Conservation (phyloP, 495 filamentous ascomycete genomes). For the Daldinia grandis region DNA sequence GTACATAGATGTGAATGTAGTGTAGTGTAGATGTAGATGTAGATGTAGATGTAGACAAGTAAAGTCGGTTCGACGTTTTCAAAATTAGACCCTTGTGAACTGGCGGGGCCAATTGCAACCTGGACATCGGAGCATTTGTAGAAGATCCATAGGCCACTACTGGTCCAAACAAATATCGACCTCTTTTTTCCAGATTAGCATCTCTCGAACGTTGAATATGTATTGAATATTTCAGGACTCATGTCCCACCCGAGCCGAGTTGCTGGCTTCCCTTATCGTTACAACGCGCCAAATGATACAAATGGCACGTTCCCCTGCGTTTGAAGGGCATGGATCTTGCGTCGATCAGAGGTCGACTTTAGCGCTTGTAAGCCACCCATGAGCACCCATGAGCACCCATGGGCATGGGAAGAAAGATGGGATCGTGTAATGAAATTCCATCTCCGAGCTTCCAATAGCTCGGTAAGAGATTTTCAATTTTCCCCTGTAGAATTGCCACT, state of each 20-base stretch:
- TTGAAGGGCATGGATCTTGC: slow-evolving; percentile 29
- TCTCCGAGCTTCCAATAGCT: slow-evolving; percentile 7
- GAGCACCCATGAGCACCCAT: not conserved
- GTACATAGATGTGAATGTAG: not conserved
- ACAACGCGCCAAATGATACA: slow-evolving; percentile 40
- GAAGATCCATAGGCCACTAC: slow-evolving; percentile 22
- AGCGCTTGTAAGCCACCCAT: slow-evolving; percentile 26
- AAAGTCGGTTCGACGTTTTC: slow-evolving; percentile 1
- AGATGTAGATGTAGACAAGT: not conserved
- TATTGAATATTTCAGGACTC: slow-evolving; percentile 21
- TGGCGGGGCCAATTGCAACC: slow-evolving; percentile 32
- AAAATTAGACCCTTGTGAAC: slow-evolving; percentile 25
- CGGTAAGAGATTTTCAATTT: not conserved
- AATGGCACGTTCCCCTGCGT: slow-evolving; percentile 40
- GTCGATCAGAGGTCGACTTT: slow-evolving; percentile 24
- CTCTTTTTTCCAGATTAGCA: slow-evolving; percentile 33
- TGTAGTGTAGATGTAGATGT: too few relatives aligned
- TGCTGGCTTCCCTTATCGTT: slow-evolving; percentile 35
- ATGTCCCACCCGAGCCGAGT: slow-evolving; percentile 34
- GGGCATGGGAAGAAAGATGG: not conserved
- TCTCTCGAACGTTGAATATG: not conserved
- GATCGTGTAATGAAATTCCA: slow-evolving; percentile 7
- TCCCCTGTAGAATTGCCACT: not conserved
- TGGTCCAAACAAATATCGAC: slow-evolving; percentile 13
- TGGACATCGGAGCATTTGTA: slow-evolving; percentile 21